Conservation (phyloP, 2,329 filamentous ascomycete species). For the Lomentospora prolificans region DNA sequence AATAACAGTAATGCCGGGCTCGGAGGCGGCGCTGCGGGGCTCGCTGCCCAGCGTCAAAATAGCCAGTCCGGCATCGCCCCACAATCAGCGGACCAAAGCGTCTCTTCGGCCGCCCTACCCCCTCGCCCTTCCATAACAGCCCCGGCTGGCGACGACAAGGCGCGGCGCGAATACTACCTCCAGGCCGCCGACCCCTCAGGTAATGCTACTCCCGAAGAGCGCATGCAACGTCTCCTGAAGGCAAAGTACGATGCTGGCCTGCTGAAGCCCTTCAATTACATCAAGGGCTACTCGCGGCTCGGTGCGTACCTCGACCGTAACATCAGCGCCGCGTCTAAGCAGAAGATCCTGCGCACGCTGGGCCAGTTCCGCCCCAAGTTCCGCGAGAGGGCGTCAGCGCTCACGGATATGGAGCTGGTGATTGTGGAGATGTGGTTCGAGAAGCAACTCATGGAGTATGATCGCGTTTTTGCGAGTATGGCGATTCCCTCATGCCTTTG, state of each 20-base stretch:
- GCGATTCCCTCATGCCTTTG: conserved; percentile 96
- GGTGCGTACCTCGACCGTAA: conserved; percentile 88
- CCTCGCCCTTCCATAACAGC: conserved; percentile 19
- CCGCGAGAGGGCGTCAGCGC: conserved; percentile 80
- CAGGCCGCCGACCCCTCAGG: conserved; percentile 75
- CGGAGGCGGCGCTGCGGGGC: neutral
- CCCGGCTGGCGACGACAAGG: conserved; percentile 45
- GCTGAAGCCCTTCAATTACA: conserved; percentile 95
- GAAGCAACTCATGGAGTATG: conserved; percentile 90
- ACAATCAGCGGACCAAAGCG: conserved; percentile 11
- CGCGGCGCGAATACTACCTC: conserved; percentile 80
- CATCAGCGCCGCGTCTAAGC: conserved; percentile 70
- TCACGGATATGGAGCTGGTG: conserved; percentile 90
- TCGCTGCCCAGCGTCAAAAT: conserved; percentile 20
- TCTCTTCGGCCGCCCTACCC: neutral
- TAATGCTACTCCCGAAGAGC: conserved; percentile 66
- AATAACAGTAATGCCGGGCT: conserved; percentile 23
- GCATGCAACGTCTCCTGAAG: conserved; percentile 87
- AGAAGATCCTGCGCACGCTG: conserved; percentile 84
- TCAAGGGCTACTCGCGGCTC: conserved; percentile 85
- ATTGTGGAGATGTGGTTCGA: conserved; percentile 99
- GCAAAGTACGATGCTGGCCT: conserved; percentile 95
- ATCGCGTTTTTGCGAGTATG: conserved; percentile 98
- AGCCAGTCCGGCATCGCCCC: conserved; percentile 21
- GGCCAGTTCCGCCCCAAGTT: conserved; percentile 94